Base-by-base conservation (phyloP, 441 rosid species). In the Eruca vesicaria region DNA sequence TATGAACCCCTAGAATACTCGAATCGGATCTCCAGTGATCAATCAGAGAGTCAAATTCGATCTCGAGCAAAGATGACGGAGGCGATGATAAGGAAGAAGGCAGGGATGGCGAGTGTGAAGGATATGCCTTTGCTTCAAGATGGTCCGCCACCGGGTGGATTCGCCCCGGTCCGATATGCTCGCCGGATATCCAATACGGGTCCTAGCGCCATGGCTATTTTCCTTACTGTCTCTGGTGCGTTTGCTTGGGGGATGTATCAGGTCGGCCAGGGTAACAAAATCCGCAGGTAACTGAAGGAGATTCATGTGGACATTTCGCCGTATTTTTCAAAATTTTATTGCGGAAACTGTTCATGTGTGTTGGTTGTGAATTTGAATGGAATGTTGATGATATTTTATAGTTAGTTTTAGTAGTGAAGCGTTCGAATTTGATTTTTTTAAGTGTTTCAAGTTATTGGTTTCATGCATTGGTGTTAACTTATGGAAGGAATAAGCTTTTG, bases 101-200 rank as follows among this genome's bases (percentile, higher is more conserved):
- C 98, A 19, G 97, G 98, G 61, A 93, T 93, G 97, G 94, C 89
- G 14, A 95, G 99, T 80, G 97, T 95, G 55, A 95, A 93, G 82
- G 99, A 95, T 79, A 95, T 95, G 98, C 98, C 99, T 0, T 3
- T 90, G 66, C 89, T 93, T 41, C 98, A 95, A 63, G 99, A 95
- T 78, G 99, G 99, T 53, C 99, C 97, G n/a, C 99, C 99, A 28
- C 98, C 98, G 10, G 97, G 99, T 28, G 98, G 99, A 7, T 95
- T 95, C 65, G 81, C 95, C 14, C 97, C 99, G 14, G 90, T 93
- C 43, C 84, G 99, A 16, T 93, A 82, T 77, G 98, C 99, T 67
- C 94, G 99, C 23, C 88, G 98, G 80, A 93, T 96, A 75, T 97
- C 99, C 29, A 95, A 70, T 76, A 87, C 86, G 63, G 98, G 98